These are phyloP conservation scores for Dendrostoma leiphaemia DNA, from an alignment of 2,329 filamentous ascomycete genomes.

Conservation along the genomic window DNA sequence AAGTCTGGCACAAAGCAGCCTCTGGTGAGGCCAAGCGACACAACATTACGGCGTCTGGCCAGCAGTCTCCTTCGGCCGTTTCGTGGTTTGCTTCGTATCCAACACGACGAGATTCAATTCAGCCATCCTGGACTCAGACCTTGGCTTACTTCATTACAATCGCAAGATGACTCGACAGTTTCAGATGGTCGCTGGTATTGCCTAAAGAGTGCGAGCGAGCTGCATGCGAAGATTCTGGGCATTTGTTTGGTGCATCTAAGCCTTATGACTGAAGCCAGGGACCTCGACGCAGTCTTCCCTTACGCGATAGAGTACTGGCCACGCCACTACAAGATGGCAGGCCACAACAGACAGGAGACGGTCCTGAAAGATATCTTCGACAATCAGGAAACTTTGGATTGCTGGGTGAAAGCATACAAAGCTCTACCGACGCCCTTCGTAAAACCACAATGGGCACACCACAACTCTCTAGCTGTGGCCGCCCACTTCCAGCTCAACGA, in stretches of 20 bases:
- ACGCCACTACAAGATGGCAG: background rate
- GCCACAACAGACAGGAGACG: background rate
- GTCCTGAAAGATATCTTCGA: background rate
- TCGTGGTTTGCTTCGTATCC: background rate
- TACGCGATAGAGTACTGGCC: background rate
- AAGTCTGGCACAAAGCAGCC: background rate
- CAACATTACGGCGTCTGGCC: background rate
- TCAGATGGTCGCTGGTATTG: background rate
- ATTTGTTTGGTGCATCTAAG: background rate
- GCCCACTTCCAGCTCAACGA: background rate
- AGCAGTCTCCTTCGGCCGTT: background rate
- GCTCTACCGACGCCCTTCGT: background rate
- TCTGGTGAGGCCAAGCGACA: background rate
- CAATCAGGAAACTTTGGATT: background rate
- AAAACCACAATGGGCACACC: background rate
- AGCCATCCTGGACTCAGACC: background rate
- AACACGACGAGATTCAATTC: background rate
- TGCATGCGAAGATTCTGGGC: background rate
- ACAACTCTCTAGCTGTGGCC: background rate
- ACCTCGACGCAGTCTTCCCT: background rate
- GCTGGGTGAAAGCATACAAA: background rate
- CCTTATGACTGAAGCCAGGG: background rate
- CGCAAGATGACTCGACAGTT: background rate
- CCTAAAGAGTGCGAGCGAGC: background rate
- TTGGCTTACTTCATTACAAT: background rate